Percentiles rank a stretch among this genome's conserved stretches.
phyloP scores from a whole-genome alignment of 129 eudicot genomes.

The Solidago caesia region DNA sequence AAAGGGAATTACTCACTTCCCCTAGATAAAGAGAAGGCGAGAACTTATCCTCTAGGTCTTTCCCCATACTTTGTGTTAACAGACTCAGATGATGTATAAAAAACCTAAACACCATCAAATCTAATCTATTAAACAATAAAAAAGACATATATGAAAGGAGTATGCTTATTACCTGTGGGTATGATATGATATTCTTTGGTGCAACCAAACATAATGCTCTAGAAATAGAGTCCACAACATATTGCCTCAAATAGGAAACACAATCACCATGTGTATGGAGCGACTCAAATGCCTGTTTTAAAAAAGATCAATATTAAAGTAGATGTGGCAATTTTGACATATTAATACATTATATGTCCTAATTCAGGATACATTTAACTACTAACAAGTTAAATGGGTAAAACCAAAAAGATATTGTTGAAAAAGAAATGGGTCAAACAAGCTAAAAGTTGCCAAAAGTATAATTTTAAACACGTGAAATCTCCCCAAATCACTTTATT shows the following conservation, averaged over 20 bases:
- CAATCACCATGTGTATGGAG: conserved; percentile 90
- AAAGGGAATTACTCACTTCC: too few relatives aligned
- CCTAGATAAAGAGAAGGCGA: too few relatives aligned
- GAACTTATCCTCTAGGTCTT: too few relatives aligned
- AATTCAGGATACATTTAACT: neutral
- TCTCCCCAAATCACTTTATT: neutral
- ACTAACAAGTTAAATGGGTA: neutral
- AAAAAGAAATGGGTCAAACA: neutral
- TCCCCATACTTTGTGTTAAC: too few relatives aligned
- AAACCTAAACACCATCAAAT: neutral
- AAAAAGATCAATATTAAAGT: conserved; percentile 15
- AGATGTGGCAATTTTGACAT: neutral
- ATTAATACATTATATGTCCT: neutral
- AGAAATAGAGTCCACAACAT: conserved; percentile 79
- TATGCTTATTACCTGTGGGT: conserved; percentile 69
- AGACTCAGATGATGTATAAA: neutral
- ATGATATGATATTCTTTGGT: conserved; percentile 80
- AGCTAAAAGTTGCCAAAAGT: neutral
- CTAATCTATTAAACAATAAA: neutral
- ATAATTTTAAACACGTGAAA: neutral
- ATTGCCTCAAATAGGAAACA: conserved; percentile 70
- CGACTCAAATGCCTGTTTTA: conserved; percentile 87
- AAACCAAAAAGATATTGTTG: neutral
- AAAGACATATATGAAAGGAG: neutral
- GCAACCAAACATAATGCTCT: conserved; percentile 84